Percentiles rank a stretch among this genome's conserved stretches.
These are phyloP conservation scores for Chrysanthemum makinoi DNA, from an alignment of 129 eudicot species.

Conservation along the genomic window DNA sequence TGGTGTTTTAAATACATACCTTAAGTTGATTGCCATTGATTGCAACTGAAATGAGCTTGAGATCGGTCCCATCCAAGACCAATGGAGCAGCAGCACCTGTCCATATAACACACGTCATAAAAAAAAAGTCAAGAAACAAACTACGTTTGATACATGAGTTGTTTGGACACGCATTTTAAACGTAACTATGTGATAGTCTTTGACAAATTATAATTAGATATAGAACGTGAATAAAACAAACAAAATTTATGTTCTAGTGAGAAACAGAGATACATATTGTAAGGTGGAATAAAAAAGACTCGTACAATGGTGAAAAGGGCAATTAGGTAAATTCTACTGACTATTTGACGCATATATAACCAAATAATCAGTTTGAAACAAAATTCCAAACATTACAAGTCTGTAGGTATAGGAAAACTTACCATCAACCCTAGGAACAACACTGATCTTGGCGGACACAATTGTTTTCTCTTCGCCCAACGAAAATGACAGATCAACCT, in stretches of 20 bases:
- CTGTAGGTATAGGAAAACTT: slow-evolving; percentile 9
- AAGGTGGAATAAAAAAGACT: too few relatives aligned
- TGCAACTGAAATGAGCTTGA: slow-evolving; percentile 67
- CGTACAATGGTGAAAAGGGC: too few relatives aligned
- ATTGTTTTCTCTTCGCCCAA: slow-evolving; percentile 85
- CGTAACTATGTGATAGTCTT: too few relatives aligned
- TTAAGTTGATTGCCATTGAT: slow-evolving; percentile 60
- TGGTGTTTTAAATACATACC: slow-evolving; percentile 34
- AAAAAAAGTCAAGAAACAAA: neutral
- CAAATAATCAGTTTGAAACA: neutral
- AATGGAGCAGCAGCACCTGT: slow-evolving; percentile 68
- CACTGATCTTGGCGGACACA: slow-evolving; percentile 63
- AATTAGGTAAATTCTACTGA: too few relatives aligned
- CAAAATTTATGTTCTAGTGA: neutral
- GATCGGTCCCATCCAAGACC: slow-evolving; percentile 79
- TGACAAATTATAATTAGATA: too few relatives aligned
- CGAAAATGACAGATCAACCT: slow-evolving; percentile 79
- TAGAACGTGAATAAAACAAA: neutral
- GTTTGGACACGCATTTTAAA: neutral
- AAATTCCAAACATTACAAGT: neutral
- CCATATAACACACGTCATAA: neutral
- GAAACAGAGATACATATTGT: neutral
- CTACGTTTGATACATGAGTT: neutral
- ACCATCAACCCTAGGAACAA: slow-evolving; percentile 78
- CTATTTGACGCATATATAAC: neutral